Conservation (phyloP, 345 rosid species). For the Nasturtium officinale region DNA sequence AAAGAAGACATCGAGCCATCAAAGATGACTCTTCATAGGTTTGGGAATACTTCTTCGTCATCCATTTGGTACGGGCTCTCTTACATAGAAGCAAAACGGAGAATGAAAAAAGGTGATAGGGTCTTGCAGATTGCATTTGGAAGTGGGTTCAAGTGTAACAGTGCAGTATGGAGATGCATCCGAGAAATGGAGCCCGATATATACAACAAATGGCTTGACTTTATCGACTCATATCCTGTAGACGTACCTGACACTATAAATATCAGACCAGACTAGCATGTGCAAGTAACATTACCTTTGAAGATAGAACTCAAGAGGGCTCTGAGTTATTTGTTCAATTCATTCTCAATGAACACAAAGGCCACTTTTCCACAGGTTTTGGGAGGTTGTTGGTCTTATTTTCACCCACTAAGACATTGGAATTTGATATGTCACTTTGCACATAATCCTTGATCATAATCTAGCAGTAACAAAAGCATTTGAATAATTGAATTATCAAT, state of each 20-base stretch:
- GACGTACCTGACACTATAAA: slow-evolving; percentile 34
- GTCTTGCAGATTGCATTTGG: slow-evolving; percentile 75
- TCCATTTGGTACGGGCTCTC: slow-evolving; percentile 62
- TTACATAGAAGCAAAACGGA: slow-evolving; percentile 54
- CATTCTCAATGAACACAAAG: slow-evolving; percentile 8
- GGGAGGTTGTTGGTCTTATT: slow-evolving; percentile 19
- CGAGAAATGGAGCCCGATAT: slow-evolving; percentile 30
- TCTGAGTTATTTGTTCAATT: slow-evolving; percentile 24
- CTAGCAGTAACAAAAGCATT: slow-evolving; percentile 1
- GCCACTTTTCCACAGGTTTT: slow-evolving; percentile 28
- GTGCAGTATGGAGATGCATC: slow-evolving; percentile 63
- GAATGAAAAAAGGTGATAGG: slow-evolving; percentile 52
- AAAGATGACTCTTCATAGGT: slow-evolving; percentile 61
- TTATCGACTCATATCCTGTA: slow-evolving; percentile 49
- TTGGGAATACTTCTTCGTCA: slow-evolving; percentile 66
- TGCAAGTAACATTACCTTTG: slow-evolving; percentile 23
- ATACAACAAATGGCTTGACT: slow-evolving; percentile 55
- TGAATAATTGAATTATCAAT: neutral
- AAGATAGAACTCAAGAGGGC: slow-evolving; percentile 22
- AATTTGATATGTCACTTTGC: slow-evolving; percentile 4
- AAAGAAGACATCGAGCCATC: slow-evolving; percentile 61
- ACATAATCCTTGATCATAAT: slow-evolving; percentile 12
- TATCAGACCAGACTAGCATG: slow-evolving; percentile 21
- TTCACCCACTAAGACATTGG: slow-evolving; percentile 11
- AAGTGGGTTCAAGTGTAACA: slow-evolving; percentile 62